Evolutionary conservation across 2,329 filamentous ascomycete genomes (phyloP).

Genomic region (Pseudogymnoascus sp.): DNA sequence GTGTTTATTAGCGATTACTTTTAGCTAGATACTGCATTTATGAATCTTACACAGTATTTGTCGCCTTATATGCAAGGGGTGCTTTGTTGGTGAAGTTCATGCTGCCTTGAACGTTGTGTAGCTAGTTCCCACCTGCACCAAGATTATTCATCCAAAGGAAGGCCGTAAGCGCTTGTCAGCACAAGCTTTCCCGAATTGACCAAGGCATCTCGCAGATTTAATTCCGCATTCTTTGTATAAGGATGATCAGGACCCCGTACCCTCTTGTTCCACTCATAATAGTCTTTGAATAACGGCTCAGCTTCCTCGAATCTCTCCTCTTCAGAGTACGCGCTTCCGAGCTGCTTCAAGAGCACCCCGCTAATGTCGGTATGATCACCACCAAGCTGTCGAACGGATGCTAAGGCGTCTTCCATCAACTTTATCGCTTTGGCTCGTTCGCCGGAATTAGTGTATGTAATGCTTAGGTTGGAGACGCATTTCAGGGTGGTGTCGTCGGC

Average conservation of each 20-base stretch:
- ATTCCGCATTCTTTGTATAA: background rate
- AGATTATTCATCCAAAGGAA: background rate
- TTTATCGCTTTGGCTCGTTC: background rate
- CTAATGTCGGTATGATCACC: background rate
- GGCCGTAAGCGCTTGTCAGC: background rate
- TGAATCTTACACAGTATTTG: background rate
- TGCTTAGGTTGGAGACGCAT: background rate
- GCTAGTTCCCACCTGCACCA: too few relatives aligned
- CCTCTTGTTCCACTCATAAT: background rate
- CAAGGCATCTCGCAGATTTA: background rate
- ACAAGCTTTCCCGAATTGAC: background rate
- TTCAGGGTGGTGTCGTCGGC: background rate
- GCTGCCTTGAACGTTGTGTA: background rate
- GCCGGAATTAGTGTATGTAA: background rate
- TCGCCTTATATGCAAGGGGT: background rate
- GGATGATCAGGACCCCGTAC: background rate
- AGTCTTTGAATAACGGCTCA: background rate
- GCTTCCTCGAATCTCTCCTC: background rate
- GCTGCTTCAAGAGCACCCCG: background rate
- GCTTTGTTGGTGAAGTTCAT: too few relatives aligned
- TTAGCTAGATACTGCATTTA: background rate
- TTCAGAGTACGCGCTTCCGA: background rate
- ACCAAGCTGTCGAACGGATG: background rate
- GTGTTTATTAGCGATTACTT: background rate
- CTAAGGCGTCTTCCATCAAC: background rate